phyloP scores from a whole-genome alignment of 441 rosid species.

The Gossypium gossypioides region DNA sequence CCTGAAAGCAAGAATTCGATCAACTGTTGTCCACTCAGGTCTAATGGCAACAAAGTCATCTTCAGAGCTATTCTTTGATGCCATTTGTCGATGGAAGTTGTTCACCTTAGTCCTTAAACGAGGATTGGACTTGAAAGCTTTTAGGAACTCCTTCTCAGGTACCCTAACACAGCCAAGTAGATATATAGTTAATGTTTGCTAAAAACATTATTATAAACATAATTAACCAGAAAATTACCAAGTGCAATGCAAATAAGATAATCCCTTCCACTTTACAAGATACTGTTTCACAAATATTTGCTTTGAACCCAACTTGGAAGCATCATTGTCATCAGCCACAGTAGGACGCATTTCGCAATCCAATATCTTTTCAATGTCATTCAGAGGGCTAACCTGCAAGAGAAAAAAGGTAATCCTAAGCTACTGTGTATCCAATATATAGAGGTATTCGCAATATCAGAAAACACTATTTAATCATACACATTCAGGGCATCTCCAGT shows the following conservation, averaged over 20 bases:
- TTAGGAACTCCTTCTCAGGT: conserved; percentile 81
- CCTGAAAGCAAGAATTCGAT: conserved; percentile 93
- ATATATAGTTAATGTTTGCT: background rate
- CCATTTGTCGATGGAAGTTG: conserved; percentile 78
- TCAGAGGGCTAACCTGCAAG: conserved; percentile 88
- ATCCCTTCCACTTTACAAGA: conserved; percentile 98
- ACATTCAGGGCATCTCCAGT: conserved; percentile 99
- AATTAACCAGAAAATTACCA: conserved; percentile 44
- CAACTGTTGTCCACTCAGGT: conserved; percentile 99
- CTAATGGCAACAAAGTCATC: conserved; percentile 85
- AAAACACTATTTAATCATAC: conserved; percentile 36
- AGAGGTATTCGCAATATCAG: background rate
- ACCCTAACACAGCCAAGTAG: conserved; percentile 45
- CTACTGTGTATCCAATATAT: conserved; percentile 8
- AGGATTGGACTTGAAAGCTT: conserved; percentile 88
- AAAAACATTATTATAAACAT: background rate
- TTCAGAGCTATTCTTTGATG: conserved; percentile 50
- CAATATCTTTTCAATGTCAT: conserved; percentile 86
- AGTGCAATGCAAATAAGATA: conserved; percentile 92
- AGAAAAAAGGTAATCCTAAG: conserved; percentile 19
- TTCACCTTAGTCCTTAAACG: conserved; percentile 81
- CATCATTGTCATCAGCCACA: conserved; percentile 55
- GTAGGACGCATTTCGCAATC: conserved; percentile 95
- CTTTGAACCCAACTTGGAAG: conserved; percentile 56
- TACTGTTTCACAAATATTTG: conserved; percentile 83